A percentile compares a stretch with the other conserved stretches of the same genome.
Evolutionary conservation across 495 filamentous ascomycete genomes (phyloP).

Genomic region (Sordaria brevicollis): DNA sequence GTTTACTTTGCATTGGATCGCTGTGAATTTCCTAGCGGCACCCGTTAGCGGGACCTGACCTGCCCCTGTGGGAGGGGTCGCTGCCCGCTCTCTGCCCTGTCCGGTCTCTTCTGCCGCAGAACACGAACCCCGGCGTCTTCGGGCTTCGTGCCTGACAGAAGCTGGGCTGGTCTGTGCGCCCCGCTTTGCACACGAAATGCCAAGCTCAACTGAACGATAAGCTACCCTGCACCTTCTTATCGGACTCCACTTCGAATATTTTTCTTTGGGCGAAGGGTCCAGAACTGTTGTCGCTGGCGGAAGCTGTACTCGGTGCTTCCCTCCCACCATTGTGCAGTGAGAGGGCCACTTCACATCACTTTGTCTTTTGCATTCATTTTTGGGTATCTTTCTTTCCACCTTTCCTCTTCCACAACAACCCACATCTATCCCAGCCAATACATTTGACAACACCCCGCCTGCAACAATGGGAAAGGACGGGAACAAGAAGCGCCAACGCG

Average conservation of each 20-base stretch:
- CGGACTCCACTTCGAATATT: not conserved
- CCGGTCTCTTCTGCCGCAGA: not conserved
- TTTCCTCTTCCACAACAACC: not conserved
- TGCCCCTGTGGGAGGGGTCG: not conserved
- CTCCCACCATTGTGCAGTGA: not conserved
- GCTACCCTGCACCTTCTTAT: not conserved
- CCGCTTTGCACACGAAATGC: not conserved
- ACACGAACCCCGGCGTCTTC: not conserved
- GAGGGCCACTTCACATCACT: not conserved
- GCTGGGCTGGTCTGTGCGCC: not conserved
- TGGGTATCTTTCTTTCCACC: slow-evolving; percentile 8
- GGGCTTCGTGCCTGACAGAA: not conserved
- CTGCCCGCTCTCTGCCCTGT: not conserved
- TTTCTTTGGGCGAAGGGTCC: not conserved
- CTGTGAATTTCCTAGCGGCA: not conserved
- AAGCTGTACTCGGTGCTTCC: not conserved
- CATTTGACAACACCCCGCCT: not conserved
- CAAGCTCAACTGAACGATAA: not conserved
- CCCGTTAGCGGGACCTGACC: not conserved
- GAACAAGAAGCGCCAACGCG: slow-evolving; percentile 27
- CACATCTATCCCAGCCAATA: not conserved
- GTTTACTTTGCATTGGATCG: not conserved
- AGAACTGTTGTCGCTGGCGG: not conserved
- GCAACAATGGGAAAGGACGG: slow-evolving; percentile 24
- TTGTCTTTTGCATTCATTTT: not conserved